Percentiles rank a stretch among this genome's conserved stretches.
Conservation (phyloP, 441 rosid genomes). For the Metrosideros polymorpha region DNA sequence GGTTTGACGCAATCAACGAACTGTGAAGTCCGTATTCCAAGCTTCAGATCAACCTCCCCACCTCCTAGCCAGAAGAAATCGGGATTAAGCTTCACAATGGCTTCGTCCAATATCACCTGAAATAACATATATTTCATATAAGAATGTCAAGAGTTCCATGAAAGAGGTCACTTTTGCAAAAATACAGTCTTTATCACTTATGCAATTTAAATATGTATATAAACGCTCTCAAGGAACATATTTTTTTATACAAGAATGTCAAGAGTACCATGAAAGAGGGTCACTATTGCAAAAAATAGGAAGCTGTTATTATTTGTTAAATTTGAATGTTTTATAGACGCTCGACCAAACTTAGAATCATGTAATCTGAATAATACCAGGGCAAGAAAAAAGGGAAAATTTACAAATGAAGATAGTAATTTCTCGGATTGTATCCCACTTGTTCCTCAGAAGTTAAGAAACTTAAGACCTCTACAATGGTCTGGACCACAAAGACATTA, state of each 20-base stretch:
- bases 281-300: background rate
- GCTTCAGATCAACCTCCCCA: slow-evolving; percentile 79
- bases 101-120: slow-evolving; percentile 93
- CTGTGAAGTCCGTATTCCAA: slow-evolving; percentile 62
- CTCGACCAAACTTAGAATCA: background rate
- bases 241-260: background rate
- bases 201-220: background rate
- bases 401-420: background rate
- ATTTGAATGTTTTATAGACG: background rate
- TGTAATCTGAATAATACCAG: background rate
- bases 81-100: slow-evolving; percentile 58
- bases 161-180: background rate
- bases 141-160: background rate
- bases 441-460: background rate
- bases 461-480: background rate
- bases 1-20: slow-evolving; percentile 59
- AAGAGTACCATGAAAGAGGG: background rate
- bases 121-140: background rate
- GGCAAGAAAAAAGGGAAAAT: background rate
- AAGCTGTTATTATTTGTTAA: background rate
- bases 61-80: slow-evolving; percentile 90
- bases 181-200: background rate
- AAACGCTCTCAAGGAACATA: background rate
- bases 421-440: background rate
- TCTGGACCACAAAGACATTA: background rate